phyloP scores from a whole-genome alignment of 2,329 filamentous ascomycete species.

The Cadophora gregata region DNA sequence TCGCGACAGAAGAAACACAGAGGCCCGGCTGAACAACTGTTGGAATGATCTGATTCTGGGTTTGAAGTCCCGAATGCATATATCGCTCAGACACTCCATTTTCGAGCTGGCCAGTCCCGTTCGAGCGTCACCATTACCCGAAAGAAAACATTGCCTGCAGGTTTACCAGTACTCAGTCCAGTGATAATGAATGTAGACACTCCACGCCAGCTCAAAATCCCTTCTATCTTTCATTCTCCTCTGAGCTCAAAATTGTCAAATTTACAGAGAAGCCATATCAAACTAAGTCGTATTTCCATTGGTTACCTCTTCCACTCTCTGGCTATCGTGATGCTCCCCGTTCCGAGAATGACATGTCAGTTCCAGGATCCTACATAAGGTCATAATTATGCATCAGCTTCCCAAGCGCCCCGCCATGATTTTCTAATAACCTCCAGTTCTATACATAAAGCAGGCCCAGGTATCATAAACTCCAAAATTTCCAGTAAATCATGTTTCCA shows the following conservation, averaged over 20 bases:
- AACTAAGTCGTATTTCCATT: background rate
- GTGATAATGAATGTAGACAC: background rate
- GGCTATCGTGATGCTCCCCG: background rate
- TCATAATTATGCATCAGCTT: background rate
- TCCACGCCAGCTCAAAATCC: background rate
- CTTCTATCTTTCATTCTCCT: background rate
- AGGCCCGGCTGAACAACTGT: too few relatives aligned
- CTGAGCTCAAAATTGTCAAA: background rate
- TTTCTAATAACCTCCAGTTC: conserved; percentile 16
- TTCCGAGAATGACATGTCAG: background rate
- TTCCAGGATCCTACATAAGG: background rate
- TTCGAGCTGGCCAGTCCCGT: background rate
- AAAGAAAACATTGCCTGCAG: background rate
- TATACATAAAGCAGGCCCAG: conserved; percentile 23
- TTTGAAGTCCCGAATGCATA: too few relatives aligned
- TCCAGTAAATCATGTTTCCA: conserved; percentile 15
- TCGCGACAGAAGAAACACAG: too few relatives aligned
- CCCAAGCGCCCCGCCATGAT: conserved; percentile 7
- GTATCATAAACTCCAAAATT: conserved; percentile 24
- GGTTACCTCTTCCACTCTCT: background rate
- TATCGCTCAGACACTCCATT: background rate
- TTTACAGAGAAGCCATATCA: background rate
- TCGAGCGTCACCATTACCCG: background rate
- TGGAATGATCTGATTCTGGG: background rate
- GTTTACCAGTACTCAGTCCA: background rate